These are phyloP conservation scores for Hyphopichia homilentoma DNA, from an alignment of 805 yeast genomes.

Conservation along the genomic window DNA sequence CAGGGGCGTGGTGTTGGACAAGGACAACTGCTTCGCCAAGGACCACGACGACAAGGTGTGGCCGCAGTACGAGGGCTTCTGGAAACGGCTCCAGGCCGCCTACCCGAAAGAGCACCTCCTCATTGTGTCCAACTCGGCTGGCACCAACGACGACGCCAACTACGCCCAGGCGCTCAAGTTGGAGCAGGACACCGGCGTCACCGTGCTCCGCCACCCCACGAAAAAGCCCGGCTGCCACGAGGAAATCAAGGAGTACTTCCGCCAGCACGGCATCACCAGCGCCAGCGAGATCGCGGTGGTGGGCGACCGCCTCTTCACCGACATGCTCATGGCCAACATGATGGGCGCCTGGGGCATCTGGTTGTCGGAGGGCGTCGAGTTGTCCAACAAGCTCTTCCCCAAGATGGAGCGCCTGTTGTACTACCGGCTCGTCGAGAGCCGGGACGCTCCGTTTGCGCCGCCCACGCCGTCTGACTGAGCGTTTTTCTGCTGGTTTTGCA, in stretches of 20 bases:
- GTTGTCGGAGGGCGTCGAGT: slow-evolving; percentile 73
- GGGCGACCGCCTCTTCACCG: slow-evolving; percentile 91
- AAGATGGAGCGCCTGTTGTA: slow-evolving; percentile 46
- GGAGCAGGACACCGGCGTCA: slow-evolving; percentile 63
- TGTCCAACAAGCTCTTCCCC: slow-evolving; percentile 49
- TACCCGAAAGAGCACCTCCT: slow-evolving; percentile 65
- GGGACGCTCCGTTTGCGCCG: slow-evolving; percentile 16
- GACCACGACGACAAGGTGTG: slow-evolving; percentile 78
- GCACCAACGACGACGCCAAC: slow-evolving; percentile 69
- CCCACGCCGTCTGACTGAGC: slow-evolving; percentile 10
- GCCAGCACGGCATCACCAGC: slow-evolving; percentile 35
- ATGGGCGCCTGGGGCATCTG: slow-evolving; percentile 88
- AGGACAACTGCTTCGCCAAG: slow-evolving; percentile 91
- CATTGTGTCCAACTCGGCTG: slow-evolving; percentile 91
- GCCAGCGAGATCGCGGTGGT: slow-evolving; percentile 75
- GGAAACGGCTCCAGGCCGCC: slow-evolving; percentile 49
- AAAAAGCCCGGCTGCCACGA: slow-evolving; percentile 79
- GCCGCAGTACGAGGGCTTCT: slow-evolving; percentile 59
- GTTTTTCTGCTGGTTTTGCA: neutral
- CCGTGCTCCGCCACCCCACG: slow-evolving; percentile 65
- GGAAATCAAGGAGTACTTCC: slow-evolving; percentile 64
- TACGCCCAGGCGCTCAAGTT: slow-evolving; percentile 57
- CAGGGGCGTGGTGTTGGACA: slow-evolving; percentile 82
- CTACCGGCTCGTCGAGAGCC: slow-evolving; percentile 14
- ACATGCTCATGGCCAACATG: slow-evolving; percentile 87